phyloP scores from a whole-genome alignment of 495 filamentous ascomycete genomes.

The Aspergillus funiculosus region DNA sequence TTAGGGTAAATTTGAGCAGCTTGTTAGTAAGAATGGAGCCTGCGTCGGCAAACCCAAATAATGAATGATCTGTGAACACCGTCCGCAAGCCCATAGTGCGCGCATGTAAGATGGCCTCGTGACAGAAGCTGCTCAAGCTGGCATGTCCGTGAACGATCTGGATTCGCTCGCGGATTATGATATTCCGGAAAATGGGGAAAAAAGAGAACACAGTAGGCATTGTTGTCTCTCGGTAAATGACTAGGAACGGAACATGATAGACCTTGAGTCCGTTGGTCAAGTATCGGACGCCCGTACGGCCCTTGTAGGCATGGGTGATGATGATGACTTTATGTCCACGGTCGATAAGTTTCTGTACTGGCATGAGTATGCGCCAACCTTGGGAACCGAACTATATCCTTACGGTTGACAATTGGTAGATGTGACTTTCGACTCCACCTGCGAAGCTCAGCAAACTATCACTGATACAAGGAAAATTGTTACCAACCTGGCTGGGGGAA shows the following conservation, averaged over 20 bases:
- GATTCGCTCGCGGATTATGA: slow-evolving; percentile 86
- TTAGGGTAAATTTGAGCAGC: slow-evolving; percentile 88
- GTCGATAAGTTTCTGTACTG: slow-evolving; percentile 73
- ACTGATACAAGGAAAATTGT: not conserved
- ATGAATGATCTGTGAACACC: slow-evolving; percentile 95
- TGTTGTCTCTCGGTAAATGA: slow-evolving; percentile 91
- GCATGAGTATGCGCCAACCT: slow-evolving; percentile 14
- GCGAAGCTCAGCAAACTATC: slow-evolving; percentile 14
- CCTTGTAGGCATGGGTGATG: slow-evolving; percentile 93
- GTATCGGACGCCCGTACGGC: slow-evolving; percentile 89
- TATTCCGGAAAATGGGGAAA: slow-evolving; percentile 94
- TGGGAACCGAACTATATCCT: slow-evolving; percentile 7
- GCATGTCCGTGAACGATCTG: slow-evolving; percentile 97
- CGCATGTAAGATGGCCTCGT: slow-evolving; percentile 91
- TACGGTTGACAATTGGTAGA: slow-evolving; percentile 87
- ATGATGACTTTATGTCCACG: slow-evolving; percentile 97
- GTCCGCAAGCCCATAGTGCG: slow-evolving; percentile 94
- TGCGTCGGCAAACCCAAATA: slow-evolving; percentile 96
- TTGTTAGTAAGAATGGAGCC: slow-evolving; percentile 96
- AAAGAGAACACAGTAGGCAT: slow-evolving; percentile 98
- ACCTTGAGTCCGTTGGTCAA: slow-evolving; percentile 97
- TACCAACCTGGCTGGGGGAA: slow-evolving; percentile 80
- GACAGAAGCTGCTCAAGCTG: slow-evolving; percentile 84
- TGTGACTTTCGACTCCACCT: slow-evolving; percentile 94
- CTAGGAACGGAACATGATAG: slow-evolving; percentile 92